These are phyloP conservation scores for Amylocystis lapponica DNA, from an alignment of 768 basidiomycete genomes.

Conservation along the genomic window DNA sequence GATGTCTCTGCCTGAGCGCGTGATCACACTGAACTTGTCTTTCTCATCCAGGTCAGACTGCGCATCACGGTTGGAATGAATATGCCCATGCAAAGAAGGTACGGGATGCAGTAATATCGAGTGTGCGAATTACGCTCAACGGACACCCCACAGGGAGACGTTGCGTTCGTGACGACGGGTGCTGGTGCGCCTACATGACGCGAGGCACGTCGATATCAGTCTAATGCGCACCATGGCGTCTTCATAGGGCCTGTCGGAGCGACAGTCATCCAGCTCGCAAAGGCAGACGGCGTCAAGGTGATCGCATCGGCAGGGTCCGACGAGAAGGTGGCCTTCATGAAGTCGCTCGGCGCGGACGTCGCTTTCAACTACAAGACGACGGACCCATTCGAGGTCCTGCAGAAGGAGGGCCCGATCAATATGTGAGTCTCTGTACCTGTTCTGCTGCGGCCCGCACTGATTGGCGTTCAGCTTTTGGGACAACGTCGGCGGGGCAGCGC, in stretches of 20 bases:
- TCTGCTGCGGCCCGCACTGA: background rate
- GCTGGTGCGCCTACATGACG: slow-evolving; percentile 23
- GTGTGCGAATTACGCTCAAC: background rate
- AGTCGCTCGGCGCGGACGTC: slow-evolving; percentile 56
- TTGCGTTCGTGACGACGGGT: slow-evolving; percentile 43
- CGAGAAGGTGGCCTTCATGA: slow-evolving; percentile 62
- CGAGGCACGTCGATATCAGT: too few relatives aligned
- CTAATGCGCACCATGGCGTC: background rate
- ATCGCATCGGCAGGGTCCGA: slow-evolving; percentile 69
- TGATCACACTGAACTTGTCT: background rate
- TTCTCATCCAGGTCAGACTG: slow-evolving; percentile 23
- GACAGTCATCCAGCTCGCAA: slow-evolving; percentile 40
- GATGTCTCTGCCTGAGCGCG: too few relatives aligned
- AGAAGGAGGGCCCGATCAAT: slow-evolving; percentile 52
- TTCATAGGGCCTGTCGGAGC: slow-evolving; percentile 45
- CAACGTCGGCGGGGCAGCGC: slow-evolving; percentile 25
- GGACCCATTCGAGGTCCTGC: slow-evolving; percentile 44
- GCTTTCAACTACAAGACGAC: slow-evolving; percentile 72
- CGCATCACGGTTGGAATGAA: slow-evolving; percentile 37
- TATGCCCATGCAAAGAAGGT: slow-evolving; percentile 35
- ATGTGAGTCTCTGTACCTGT: slow-evolving; percentile 26
- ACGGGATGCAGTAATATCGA: slow-evolving; percentile 5
- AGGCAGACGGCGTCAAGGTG: slow-evolving; percentile 45
- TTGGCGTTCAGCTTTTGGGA: slow-evolving; percentile 24
- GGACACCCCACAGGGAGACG: slow-evolving; percentile 38